These are phyloP conservation scores for Piper longum DNA, from an alignment of 164 flowering plant species.

Conservation along the genomic window DNA sequence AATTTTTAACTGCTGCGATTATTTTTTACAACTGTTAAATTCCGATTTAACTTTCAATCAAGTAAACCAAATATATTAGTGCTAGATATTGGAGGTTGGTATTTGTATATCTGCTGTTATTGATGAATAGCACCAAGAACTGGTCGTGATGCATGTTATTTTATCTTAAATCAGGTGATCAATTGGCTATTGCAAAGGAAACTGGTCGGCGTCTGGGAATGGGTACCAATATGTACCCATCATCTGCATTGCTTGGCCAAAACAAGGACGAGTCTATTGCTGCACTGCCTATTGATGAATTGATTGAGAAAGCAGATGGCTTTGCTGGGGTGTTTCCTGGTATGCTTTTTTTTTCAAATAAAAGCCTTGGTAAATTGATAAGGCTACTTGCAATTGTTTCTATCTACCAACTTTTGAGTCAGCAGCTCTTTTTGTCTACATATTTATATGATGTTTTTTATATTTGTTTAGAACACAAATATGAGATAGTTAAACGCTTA, in stretches of 20 bases:
- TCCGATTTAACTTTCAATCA: no score
- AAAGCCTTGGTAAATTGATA: neutral
- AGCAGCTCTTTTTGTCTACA: neutral
- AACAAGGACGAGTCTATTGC: constrained; percentile 67
- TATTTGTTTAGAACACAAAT: constrained; percentile 54
- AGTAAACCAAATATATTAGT: no score
- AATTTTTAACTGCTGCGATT: no score
- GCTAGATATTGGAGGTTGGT: neutral
- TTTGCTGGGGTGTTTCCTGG: constrained; percentile 95
- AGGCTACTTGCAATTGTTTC: neutral
- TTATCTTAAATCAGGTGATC: constrained; percentile 48
- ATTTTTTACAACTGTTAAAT: no score
- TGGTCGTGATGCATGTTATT: neutral
- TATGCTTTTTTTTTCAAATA: constrained; percentile 11
- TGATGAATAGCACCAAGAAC: neutral
- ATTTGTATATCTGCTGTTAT: neutral
- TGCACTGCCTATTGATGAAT: constrained; percentile 70
- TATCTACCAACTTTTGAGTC: neutral
- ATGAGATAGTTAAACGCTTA: constrained; percentile 82
- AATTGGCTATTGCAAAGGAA: constrained; percentile 84
- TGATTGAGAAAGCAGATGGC: constrained; percentile 84
- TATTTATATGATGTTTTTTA: neutral
- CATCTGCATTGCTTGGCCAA: constrained; percentile 72
- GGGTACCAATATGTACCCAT: constrained; percentile 94
- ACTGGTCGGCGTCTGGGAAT: constrained; percentile 89